These are phyloP conservation scores for Colletotrichum sp. DNA, from an alignment of 2,329 filamentous ascomycete genomes.

Conservation along the genomic window DNA sequence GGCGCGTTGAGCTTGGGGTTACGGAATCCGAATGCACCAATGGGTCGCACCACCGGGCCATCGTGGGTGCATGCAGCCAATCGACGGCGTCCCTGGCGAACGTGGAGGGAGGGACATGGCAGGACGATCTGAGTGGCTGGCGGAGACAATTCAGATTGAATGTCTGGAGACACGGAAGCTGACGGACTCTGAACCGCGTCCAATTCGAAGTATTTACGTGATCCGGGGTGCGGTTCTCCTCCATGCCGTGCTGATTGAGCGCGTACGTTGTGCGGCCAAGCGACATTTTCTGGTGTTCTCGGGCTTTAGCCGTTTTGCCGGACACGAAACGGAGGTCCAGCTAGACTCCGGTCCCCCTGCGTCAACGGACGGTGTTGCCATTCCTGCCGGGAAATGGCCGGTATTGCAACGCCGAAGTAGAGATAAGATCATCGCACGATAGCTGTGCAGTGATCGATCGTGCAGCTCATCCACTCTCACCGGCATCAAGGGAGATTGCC, in stretches of 20 bases:
- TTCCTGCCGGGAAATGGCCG: not conserved
- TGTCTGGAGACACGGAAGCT: not conserved
- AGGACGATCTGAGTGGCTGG: not conserved
- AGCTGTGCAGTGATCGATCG: not conserved
- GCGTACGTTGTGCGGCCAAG: not conserved
- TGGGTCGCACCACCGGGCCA: constrained; percentile 6
- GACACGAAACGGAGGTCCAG: not conserved
- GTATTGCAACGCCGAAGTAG: not conserved
- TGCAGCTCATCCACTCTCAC: not conserved
- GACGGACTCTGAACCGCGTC: not conserved
- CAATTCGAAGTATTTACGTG: not conserved
- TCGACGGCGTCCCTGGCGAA: constrained; percentile 1
- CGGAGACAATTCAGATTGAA: constrained; percentile 1
- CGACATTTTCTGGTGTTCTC: not conserved
- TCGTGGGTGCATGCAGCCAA: constrained; percentile 13
- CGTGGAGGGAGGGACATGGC: not conserved
- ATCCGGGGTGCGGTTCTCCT: not conserved
- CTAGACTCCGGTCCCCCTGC: not conserved
- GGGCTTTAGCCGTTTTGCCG: not conserved
- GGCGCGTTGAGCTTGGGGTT: not conserved
- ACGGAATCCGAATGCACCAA: constrained; percentile 7
- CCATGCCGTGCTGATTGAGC: not conserved
- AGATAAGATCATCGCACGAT: not conserved
- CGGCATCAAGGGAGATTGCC: not conserved
- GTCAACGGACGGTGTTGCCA: not conserved